These are phyloP conservation scores for Auriculariales sp. DNA, from an alignment of 768 basidiomycete genomes.

Conservation along the genomic window DNA sequence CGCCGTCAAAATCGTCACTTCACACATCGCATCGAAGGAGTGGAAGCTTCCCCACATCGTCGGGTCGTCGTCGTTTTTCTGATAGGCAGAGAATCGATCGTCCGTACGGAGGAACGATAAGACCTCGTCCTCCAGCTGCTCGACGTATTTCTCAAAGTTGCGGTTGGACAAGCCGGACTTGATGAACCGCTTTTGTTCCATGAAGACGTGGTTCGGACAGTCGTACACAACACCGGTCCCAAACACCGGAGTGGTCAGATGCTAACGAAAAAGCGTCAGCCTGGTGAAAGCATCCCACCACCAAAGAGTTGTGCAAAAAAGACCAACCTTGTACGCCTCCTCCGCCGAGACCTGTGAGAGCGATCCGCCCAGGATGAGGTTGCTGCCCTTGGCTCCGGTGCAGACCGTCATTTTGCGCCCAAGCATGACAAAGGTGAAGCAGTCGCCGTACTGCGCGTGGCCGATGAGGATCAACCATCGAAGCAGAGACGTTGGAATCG, in stretches of 20 bases:
- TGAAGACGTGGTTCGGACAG: constrained; percentile 86
- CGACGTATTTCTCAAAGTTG: constrained; percentile 71
- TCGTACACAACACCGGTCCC: constrained; percentile 98
- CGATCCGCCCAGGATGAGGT: constrained; percentile 90
- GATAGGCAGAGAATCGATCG: constrained; percentile 42
- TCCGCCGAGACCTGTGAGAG: constrained; percentile 86
- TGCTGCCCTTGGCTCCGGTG: constrained; percentile 82
- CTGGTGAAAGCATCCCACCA: background rate
- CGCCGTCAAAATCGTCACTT: constrained; percentile 92
- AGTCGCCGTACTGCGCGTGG: constrained; percentile 68
- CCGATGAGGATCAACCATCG: background rate
- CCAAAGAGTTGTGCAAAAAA: too few species aligned
- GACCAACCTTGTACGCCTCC: constrained; percentile 79
- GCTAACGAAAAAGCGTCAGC: constrained; percentile 30
- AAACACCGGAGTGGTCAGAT: constrained; percentile 87
- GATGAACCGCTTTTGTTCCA: constrained; percentile 99
- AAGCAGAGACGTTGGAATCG: background rate
- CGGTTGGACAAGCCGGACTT: constrained; percentile 91
- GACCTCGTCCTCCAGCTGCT: constrained; percentile 65
- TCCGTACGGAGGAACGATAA: constrained; percentile 58
- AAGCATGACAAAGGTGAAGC: constrained; percentile 87
- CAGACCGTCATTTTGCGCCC: constrained; percentile 87
- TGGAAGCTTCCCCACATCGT: constrained; percentile 74
- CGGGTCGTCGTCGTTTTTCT: constrained; percentile 48
- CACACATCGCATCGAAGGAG: constrained; percentile 53